These are phyloP conservation scores for Pilasporangium apinafurcum DNA, from an alignment of 352 stramenopile genomes.

Conservation along the genomic window DNA sequence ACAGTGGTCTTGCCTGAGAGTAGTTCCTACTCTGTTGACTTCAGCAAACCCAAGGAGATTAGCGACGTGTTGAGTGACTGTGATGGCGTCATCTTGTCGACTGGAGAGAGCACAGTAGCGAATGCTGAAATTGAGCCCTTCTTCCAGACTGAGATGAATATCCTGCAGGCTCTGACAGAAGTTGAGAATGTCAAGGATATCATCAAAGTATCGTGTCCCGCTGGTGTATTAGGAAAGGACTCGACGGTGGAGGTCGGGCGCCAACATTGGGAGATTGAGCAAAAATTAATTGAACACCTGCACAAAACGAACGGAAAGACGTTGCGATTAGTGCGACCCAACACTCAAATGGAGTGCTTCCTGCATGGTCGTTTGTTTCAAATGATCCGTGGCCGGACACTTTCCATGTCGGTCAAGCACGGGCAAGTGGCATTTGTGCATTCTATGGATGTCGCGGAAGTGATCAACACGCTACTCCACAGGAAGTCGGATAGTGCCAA, in stretches of 20 bases:
- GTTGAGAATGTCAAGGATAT: slow-evolving; percentile 14
- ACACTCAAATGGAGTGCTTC: slow-evolving; percentile 54
- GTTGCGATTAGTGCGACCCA: slow-evolving; percentile 29
- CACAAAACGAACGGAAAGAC: slow-evolving; percentile 6
- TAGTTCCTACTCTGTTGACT: slow-evolving; percentile 28
- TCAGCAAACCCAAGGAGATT: slow-evolving; percentile 30
- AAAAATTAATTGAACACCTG: slow-evolving; percentile 25
- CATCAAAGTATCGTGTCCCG: slow-evolving; percentile 52
- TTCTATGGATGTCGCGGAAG: slow-evolving; percentile 48
- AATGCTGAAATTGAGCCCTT: slow-evolving; percentile 2
- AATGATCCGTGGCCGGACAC: slow-evolving; percentile 55
- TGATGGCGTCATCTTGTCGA: slow-evolving; percentile 36
- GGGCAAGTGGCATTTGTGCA: slow-evolving; percentile 60
- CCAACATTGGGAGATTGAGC: slow-evolving; percentile 40
- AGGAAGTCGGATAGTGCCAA: background rate
- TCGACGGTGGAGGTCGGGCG: slow-evolving; percentile 25
- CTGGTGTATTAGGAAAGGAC: slow-evolving; percentile 24
- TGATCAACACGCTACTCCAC: slow-evolving; percentile 15
- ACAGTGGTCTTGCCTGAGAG: slow-evolving; percentile 20
- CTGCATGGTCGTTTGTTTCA: slow-evolving; percentile 38
- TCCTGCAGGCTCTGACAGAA: slow-evolving; percentile 5
- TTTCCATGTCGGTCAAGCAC: slow-evolving; percentile 54
- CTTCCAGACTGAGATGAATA: slow-evolving; percentile 9
- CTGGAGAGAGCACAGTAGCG: slow-evolving; percentile 3
- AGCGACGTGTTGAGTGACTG: slow-evolving; percentile 31